Evolutionary conservation across 2,329 filamentous ascomycete species (phyloP), one percentile per base, ranked within the genome.

Genomic region (Talaromyces funiculosus): DNA sequence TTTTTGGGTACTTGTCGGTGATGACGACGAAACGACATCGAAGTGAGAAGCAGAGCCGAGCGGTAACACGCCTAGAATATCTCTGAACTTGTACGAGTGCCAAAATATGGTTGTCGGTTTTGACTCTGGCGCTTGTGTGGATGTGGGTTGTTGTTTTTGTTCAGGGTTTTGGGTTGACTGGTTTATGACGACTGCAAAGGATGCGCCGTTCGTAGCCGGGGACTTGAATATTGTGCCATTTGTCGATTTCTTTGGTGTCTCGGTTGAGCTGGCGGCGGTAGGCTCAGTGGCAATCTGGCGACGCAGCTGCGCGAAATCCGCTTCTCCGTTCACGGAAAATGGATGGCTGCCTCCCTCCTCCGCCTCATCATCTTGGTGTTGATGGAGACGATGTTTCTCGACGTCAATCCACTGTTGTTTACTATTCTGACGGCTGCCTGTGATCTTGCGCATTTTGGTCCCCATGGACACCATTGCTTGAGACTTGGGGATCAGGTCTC

Each of bases 71-170:
- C 92, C 94, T 63, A 99, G 80, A 67, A 99, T 92, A n/a, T 92
- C 90, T 61, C 92, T 84, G 76, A 97, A 99, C 75, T 96, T 95
- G 81, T 89, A 92, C 4, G 92, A 96, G 71, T 87, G 85, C 90
- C 92, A 97, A 26, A 59, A 62, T 40, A 62, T 55, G 3, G 57
- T 33, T 6, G 40, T 29, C 29, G 37, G n/a, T 51, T 33, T 33
- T n/a, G 47, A 20, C 5, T 35, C 29, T 49, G 26, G 18, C 49
- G 35, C 29, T 35, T 49, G 24, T 18, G 14, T 22, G 20, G 18
- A 20, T 14, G 20, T 22, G 18, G 18, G 18, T 24, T 31, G 31
- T 38, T 26, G 26, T n/a, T n/a, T n/a, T 20, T 35, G n/a, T 37
- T 35, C 16, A 3, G 31, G 51, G 18, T 40, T 54, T 40, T 10